Conservation (phyloP, 179 eudicot genomes). For the Silene vulgaris region DNA sequence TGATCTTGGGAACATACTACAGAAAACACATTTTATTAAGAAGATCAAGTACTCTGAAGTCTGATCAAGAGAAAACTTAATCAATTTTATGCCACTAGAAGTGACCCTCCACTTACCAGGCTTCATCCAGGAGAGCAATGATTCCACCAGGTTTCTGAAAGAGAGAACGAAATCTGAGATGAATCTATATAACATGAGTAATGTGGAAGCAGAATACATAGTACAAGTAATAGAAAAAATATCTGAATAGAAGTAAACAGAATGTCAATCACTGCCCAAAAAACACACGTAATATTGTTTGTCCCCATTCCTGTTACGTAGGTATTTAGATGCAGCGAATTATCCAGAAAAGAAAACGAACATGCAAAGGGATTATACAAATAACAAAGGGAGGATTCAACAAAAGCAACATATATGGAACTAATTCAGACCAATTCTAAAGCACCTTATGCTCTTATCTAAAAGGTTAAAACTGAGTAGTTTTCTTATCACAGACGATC, state of each 20-base stretch:
- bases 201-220: background rate
- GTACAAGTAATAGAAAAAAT: background rate
- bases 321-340: no score
- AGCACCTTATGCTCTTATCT: no score
- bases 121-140: conserved; percentile 92
- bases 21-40: conserved; percentile 8
- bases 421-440: no score
- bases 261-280: background rate
- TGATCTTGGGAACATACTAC: conserved; percentile 98
- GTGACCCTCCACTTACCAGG: conserved; percentile 57
- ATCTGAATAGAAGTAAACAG: background rate
- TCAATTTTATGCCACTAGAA: background rate
- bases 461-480: no score
- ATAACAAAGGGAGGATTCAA: no score
- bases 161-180: conserved; percentile 14
- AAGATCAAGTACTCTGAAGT: background rate
- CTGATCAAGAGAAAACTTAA: conserved; percentile 3
- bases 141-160: conserved; percentile 97
- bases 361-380: no score
- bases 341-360: no score
- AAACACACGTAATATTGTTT: background rate
- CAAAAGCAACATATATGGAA: no score
- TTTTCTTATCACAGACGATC: no score
- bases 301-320: no score
- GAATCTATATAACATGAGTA: background rate